These are phyloP conservation scores for Umbellularia californica DNA, from an alignment of 164 flowering plant species.

Conservation along the genomic window DNA sequence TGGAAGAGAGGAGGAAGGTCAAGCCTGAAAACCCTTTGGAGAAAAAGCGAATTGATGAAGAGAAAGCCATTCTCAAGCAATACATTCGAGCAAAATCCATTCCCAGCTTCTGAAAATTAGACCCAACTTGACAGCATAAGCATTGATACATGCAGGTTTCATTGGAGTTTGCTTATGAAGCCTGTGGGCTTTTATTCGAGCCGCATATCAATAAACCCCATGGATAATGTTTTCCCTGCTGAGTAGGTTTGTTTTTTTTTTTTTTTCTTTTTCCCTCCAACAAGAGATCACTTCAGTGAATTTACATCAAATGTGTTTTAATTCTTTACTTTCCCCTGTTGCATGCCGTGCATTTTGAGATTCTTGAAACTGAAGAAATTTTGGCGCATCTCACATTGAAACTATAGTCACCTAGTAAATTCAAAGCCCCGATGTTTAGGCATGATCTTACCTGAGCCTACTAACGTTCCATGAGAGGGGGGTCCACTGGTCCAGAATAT, in stretches of 20 bases:
- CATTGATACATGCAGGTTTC: neutral
- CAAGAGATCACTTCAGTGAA: neutral
- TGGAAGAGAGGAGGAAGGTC: constrained; percentile 82
- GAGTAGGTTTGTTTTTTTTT: too few species aligned
- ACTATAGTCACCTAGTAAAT: too few species aligned
- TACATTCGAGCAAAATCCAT: constrained; percentile 59
- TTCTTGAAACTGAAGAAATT: too few species aligned
- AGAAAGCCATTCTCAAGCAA: constrained; percentile 78
- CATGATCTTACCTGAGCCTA: too few species aligned
- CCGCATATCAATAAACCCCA: neutral
- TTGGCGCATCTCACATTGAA: too few species aligned
- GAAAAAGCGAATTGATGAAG: constrained; percentile 77
- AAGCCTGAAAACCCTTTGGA: constrained; percentile 57
- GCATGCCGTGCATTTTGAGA: too few species aligned
- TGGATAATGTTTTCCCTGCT: too few species aligned
- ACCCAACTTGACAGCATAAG: neutral
- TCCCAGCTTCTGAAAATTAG: constrained; percentile 24
- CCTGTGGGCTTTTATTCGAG: neutral
- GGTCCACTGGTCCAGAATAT: too few species aligned
- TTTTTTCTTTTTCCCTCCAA: neutral
- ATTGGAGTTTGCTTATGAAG: neutral
- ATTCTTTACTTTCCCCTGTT: neutral
- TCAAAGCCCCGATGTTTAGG: too few species aligned
- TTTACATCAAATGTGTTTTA: neutral
- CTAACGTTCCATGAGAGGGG: too few species aligned